Evolutionary conservation across 768 basidiomycete species (phyloP).

Genomic region (Chiua virens): DNA sequence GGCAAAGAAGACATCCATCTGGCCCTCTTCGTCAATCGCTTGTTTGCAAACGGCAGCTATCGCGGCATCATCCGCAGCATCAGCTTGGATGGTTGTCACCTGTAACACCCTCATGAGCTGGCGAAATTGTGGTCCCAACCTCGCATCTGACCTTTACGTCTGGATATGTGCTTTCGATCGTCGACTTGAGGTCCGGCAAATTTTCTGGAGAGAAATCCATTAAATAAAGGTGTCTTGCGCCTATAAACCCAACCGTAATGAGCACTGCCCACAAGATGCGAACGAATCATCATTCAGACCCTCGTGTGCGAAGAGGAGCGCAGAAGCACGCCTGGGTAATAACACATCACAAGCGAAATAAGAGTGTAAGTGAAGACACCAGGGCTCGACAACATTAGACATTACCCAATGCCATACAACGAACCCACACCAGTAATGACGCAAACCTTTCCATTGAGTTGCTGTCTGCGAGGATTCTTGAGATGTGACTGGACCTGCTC

Average conservation of each 20-base stretch:
- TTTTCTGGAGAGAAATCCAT: conserved; percentile 69
- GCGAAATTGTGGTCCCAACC: not conserved
- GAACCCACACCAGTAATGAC: conserved; percentile 89
- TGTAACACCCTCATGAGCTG: conserved; percentile 33
- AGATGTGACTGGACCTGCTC: conserved; percentile 70
- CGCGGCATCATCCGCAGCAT: conserved; percentile 77
- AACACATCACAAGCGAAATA: conserved; percentile 3
- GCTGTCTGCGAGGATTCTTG: conserved; percentile 45
- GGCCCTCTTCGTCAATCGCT: conserved; percentile 78
- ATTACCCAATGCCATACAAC: conserved; percentile 83
- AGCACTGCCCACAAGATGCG: conserved; percentile 1
- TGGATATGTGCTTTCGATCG: conserved; percentile 65
- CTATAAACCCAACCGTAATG: conserved; percentile 36
- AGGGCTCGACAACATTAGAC: conserved; percentile 8
- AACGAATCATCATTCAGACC: conserved; percentile 39
- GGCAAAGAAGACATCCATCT: conserved; percentile 92
- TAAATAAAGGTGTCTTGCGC: conserved; percentile 75
- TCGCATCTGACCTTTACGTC: conserved; percentile 64
- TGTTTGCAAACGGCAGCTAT: conserved; percentile 68
- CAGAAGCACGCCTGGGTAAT: conserved; percentile 61
- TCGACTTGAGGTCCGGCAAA: conserved; percentile 67
- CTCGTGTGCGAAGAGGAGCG: conserved; percentile 78
- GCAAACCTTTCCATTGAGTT: conserved; percentile 77
- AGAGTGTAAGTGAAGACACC: conserved; percentile 10
- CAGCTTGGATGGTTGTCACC: conserved; percentile 77